Evolutionary conservation across 192 early-diverging fungal species (phyloP).

Genomic region (Paraglomus brasilianum): DNA sequence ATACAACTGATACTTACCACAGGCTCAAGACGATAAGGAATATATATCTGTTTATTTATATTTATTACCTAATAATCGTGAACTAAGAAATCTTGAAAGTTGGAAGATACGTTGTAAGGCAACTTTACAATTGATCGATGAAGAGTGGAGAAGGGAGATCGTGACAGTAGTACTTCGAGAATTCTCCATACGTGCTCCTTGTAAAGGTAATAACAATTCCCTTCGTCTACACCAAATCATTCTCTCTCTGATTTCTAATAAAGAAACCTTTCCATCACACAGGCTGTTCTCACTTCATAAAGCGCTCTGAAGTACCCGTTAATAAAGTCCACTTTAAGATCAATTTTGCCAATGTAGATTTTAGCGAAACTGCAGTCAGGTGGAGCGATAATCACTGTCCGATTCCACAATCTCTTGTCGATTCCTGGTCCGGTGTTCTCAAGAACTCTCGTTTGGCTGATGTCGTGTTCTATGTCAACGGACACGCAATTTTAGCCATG

Average conservation of each 20-base stretch:
- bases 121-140: background rate
- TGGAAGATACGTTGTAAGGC: conserved; percentile 4
- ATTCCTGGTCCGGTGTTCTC: conserved; percentile 1
- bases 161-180: conserved; percentile 3
- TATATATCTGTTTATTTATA: conserved; percentile 13
- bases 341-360: conserved; percentile 6
- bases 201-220: conserved; percentile 13
- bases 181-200: conserved; percentile 12
- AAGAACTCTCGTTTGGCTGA: conserved; percentile 18
- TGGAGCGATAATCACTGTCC: conserved; percentile 19
- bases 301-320: background rate
- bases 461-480: conserved; percentile 12
- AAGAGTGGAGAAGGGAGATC: background rate
- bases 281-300: background rate
- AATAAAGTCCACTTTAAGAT: background rate
- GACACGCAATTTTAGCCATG: background rate
- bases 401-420: background rate
- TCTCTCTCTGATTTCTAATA: no score
- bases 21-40: conserved; percentile 13
- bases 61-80: background rate
- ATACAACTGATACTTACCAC: no score
- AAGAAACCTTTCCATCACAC: no score
- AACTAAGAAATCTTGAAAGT: conserved; percentile 2
- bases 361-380: conserved; percentile 2
- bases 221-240: no score